Evolutionary conservation across 2,329 filamentous ascomycete species (phyloP).

Genomic region (Fusarium nematophilum): DNA sequence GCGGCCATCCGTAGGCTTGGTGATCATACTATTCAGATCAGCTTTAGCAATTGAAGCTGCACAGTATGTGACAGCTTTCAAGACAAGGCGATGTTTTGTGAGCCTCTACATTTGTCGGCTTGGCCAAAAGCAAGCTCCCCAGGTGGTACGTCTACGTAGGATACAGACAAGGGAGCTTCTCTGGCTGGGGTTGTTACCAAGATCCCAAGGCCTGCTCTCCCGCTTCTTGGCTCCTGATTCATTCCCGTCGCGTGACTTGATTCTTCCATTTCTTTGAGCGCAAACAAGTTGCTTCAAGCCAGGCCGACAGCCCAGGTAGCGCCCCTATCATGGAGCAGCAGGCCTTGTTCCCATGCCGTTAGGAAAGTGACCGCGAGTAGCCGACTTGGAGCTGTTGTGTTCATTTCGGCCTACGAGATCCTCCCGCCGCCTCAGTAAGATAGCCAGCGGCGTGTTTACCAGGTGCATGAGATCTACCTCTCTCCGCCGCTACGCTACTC

Average conservation of each 20-base stretch:
- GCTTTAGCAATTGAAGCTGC: conserved; percentile 13
- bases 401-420: background rate
- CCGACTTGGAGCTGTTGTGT: background rate
- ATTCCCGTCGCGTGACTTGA: conserved; percentile 9
- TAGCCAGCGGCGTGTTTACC: conserved; percentile 6
- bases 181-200: background rate
- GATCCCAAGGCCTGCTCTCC: conserved; percentile 12
- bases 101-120: background rate
- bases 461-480: conserved; percentile 29
- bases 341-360: background rate
- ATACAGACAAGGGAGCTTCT: background rate
- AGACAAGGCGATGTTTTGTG: conserved; percentile 1
- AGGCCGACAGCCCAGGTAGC: background rate
- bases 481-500: background rate
- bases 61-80: background rate
- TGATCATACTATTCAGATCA: conserved; percentile 14
- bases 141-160: background rate
- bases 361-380: conserved; percentile 9
- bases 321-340: background rate
- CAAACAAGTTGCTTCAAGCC: background rate
- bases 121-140: background rate
- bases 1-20: background rate
- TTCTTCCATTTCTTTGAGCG: background rate
- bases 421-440: background rate
- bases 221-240: background rate